Evolutionary conservation across 192 early-diverging fungal species (phyloP).

Genomic region (Helicostylum pulchrum): DNA sequence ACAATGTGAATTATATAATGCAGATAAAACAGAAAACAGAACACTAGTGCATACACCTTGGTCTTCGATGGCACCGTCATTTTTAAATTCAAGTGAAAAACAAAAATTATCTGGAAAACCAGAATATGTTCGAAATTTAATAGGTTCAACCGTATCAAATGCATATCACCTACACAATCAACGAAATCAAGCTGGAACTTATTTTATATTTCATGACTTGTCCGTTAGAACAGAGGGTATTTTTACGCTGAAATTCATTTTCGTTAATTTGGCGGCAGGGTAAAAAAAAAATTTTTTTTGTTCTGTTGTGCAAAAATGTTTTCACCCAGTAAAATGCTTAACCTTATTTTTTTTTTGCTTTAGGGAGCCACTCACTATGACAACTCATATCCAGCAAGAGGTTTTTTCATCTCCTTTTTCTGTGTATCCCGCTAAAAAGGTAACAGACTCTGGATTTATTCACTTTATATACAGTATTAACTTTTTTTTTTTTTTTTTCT

Average conservation of each 20-base stretch:
- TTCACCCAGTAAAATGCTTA: neutral
- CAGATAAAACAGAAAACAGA: slow-evolving; percentile 45
- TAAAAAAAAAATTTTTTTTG: slow-evolving; percentile 29
- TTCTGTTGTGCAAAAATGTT: slow-evolving; percentile 12
- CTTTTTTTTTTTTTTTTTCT: neutral
- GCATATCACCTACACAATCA: slow-evolving; percentile 46
- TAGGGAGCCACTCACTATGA: slow-evolving; percentile 40
- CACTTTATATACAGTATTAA: too few species aligned
- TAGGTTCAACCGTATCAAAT: slow-evolving; percentile 54
- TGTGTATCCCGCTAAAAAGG: slow-evolving; percentile 72
- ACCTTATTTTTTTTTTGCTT: too few species aligned
- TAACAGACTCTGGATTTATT: too few species aligned
- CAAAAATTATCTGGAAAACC: slow-evolving; percentile 24
- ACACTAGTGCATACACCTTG: slow-evolving; percentile 51
- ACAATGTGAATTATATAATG: slow-evolving; percentile 55
- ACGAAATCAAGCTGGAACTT: slow-evolving; percentile 58
- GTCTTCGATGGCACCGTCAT: neutral
- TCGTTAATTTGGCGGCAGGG: slow-evolving; percentile 50
- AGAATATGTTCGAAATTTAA: slow-evolving; percentile 51
- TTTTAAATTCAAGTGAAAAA: neutral
- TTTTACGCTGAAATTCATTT: slow-evolving; percentile 63
- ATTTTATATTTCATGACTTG: slow-evolving; percentile 72
- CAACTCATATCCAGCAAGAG: slow-evolving; percentile 41
- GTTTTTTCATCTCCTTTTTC: slow-evolving; percentile 62
- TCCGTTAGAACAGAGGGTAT: slow-evolving; percentile 68